Evolutionary conservation across 768 basidiomycete species (phyloP).

Genomic region (Boletus pseudo-olivaceus): DNA sequence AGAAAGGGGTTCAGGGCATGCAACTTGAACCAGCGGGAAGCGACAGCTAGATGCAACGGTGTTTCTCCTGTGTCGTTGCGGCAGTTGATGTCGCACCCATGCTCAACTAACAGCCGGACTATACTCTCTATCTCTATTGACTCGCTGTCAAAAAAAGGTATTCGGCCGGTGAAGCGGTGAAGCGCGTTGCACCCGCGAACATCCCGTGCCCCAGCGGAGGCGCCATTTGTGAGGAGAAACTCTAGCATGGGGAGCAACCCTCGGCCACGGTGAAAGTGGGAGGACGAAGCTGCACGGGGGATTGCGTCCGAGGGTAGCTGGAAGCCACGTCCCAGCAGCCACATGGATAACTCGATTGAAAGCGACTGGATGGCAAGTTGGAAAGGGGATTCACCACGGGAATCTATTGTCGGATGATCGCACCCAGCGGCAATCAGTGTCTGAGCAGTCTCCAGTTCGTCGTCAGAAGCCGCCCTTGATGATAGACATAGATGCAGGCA

Average conservation of each 20-base stretch:
- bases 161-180: not conserved
- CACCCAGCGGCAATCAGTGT: not conserved
- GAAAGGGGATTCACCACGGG: not conserved
- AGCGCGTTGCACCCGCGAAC: not conserved
- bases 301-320: not conserved
- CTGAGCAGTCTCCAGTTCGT: not conserved
- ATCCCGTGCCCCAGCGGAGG: not conserved
- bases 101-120: not conserved
- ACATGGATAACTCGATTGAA: not conserved
- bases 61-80: not conserved
- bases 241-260: no score
- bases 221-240: not conserved
- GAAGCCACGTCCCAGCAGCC: not conserved
- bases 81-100: not conserved
- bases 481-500: not conserved
- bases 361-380: not conserved
- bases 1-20: not conserved
- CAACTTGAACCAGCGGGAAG: not conserved
- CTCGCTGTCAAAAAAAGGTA: rapidly evolving
- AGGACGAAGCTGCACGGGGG: not conserved
- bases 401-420: not conserved
- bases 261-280: no score
- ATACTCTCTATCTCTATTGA: not conserved
- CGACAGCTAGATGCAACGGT: not conserved
- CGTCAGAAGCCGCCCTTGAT: not conserved